Percentiles rank a stretch among this genome's conserved stretches.
Conservation (phyloP, 495 filamentous ascomycete species). For the Penicillium arizonense region DNA sequence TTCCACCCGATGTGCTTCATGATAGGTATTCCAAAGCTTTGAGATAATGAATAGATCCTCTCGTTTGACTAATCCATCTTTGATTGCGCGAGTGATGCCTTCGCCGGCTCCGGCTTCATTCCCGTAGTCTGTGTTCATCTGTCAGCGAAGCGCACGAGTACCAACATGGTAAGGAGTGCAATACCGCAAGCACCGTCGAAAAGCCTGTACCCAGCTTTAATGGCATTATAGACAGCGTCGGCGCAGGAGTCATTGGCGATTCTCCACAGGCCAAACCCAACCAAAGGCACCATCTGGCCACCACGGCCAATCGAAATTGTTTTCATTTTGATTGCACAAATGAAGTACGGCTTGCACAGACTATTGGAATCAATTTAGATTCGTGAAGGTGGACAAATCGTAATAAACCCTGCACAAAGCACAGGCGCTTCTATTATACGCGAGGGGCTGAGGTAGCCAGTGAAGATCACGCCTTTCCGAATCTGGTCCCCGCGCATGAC, state of each 20-base stretch:
- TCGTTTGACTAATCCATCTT: neutral
- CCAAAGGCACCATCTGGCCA: neutral
- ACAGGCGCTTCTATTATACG: neutral
- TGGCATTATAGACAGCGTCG: neutral
- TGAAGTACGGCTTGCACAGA: neutral
- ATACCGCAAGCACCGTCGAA: neutral
- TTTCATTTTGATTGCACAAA: neutral
- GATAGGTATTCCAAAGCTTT: neutral
- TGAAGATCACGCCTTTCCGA: neutral
- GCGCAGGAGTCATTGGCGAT: neutral
- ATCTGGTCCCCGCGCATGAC: neutral
- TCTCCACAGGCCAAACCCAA: neutral
- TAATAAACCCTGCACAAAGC: neutral
- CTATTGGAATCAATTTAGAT: neutral
- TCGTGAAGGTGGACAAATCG: neutral
- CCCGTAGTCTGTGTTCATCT: neutral
- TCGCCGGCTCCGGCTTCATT: neutral
- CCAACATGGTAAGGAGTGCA: neutral
- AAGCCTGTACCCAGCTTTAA: neutral
- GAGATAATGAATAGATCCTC: neutral
- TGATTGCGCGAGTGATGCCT: neutral
- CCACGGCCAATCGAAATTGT: neutral
- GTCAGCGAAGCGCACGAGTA: neutral
- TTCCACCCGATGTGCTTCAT: neutral
- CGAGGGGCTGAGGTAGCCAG: neutral